Base-by-base conservation (phyloP, 2,329 filamentous ascomycete species). In the Mollisia scopiformis region DNA sequence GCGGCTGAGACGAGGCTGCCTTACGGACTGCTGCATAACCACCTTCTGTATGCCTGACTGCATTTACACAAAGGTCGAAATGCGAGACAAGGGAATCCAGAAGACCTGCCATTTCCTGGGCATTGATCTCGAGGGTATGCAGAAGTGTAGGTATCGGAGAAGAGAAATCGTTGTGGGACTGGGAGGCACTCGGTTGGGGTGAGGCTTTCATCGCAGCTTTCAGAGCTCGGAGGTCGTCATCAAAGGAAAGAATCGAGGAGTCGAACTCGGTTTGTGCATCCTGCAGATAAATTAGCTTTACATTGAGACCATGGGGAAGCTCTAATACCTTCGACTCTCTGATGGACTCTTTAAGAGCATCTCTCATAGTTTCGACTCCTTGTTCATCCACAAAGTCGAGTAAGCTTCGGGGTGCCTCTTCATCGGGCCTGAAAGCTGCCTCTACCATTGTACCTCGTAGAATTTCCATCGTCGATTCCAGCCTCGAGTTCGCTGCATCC, bases 11-110 rank as follows among this genome's bases (percentile, higher is more conserved):
- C 66, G 91, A 88, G 46, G 88, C 88, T 0, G 87, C 89, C 65
- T 86, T 89, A 54, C 85, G 83, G 11, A 88, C 85, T 6, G 88
- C 89, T 5, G 87, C 89, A 13, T 87, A 87, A 5, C 88, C 90
- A 30, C 90, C 90, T 77, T 97, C 93, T 2, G 93, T 97, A 54
- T 94, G 92, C 62, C 93, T 91, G 46, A 97, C 89, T 0, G 94
- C 94, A 1, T 89, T 94, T 14, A 96, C 91, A 74, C 94, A 97
- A 66, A 96, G 86, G 74, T 98, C 94, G 73, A 97, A 97, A 76
- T 98, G 94, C 27, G 84, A 86, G 7, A 92, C 93, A 3, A 98
- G 80, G 0, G 90, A 92, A 59, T 92, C 85, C 1, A 98, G 84
- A 5, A 92, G 83, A 59, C 88, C 83, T 5, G 93, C 94, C 87